Percentiles rank a stretch among this genome's conserved stretches.
Evolutionary conservation across 768 basidiomycete species (phyloP).

Genomic region (Udeniomyces megalosporus): DNA sequence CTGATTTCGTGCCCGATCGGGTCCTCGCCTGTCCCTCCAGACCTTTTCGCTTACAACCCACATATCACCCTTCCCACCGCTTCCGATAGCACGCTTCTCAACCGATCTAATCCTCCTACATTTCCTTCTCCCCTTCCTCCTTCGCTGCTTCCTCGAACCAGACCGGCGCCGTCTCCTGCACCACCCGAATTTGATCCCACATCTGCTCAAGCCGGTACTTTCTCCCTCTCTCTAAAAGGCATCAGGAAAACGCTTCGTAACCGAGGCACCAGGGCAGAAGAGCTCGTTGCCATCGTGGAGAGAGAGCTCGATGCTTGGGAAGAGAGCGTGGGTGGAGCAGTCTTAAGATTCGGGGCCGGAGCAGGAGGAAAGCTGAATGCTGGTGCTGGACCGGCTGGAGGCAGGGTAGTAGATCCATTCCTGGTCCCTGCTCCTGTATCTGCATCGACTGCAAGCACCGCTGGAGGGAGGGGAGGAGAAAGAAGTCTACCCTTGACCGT

Average conservation of each 20-base stretch:
- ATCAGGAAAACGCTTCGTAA: neutral
- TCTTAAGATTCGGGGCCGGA: neutral
- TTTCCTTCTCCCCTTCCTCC: slow-evolving; percentile 8
- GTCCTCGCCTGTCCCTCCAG: neutral
- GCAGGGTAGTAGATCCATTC: slow-evolving; percentile 4
- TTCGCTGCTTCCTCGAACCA: slow-evolving; percentile 12
- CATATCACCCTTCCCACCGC: slow-evolving; percentile 2
- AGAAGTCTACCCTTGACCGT: neutral
- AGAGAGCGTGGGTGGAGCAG: neutral
- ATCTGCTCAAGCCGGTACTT: slow-evolving; percentile 1
- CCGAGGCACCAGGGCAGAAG: slow-evolving; percentile 6
- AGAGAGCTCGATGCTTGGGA: slow-evolving; percentile 4
- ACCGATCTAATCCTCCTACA: neutral
- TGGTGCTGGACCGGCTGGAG: neutral
- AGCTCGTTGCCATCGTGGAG: slow-evolving; percentile 9
- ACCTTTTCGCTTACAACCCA: slow-evolving; percentile 10
- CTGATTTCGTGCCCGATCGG: neutral
- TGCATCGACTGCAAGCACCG: neutral
- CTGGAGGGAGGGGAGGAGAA: neutral
- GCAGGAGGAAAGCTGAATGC: neutral
- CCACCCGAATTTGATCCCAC: neutral
- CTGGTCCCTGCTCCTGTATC: neutral
- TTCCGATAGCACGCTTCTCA: slow-evolving; percentile 1
- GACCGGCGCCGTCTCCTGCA: slow-evolving; percentile 7
- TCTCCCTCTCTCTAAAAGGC: slow-evolving; percentile 9